Conservation (phyloP, 331 rosid genomes). For the Quercus lobata region DNA sequence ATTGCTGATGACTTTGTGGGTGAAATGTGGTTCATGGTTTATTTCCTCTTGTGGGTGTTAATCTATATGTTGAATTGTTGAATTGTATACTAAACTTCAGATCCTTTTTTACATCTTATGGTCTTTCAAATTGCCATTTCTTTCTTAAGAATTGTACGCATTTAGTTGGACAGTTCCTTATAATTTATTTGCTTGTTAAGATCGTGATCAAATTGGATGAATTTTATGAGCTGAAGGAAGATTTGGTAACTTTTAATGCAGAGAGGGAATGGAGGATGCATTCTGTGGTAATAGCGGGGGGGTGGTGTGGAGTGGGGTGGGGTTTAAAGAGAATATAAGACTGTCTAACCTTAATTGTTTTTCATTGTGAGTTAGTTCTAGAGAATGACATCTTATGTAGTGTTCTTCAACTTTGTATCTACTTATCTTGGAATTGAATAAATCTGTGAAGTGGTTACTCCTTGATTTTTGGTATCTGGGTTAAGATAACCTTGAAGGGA, state of each 20-base stretch:
- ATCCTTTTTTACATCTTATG: neutral
- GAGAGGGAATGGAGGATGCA: neutral
- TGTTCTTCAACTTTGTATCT: neutral
- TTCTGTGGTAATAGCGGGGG: neutral
- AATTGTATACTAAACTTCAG: neutral
- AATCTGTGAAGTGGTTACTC: neutral
- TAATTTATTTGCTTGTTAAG: neutral
- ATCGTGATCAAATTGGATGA: neutral
- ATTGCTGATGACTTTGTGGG: neutral
- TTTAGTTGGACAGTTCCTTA: neutral
- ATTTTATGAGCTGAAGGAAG: neutral
- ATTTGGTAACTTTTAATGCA: neutral
- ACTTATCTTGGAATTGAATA: neutral
- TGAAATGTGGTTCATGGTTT: neutral
- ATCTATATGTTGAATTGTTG: neutral
- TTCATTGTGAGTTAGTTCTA: neutral
- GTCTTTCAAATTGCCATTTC: neutral
- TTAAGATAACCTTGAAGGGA: neutral
- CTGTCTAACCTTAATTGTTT: neutral
- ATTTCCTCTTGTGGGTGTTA: neutral
- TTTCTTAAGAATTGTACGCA: neutral
- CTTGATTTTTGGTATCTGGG: neutral
- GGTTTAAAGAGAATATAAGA: neutral
- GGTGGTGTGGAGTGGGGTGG: too few species aligned
- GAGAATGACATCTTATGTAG: neutral